Base-by-base conservation (phyloP, 2,329 filamentous ascomycete genomes). In the Aspergillus ruber region DNA sequence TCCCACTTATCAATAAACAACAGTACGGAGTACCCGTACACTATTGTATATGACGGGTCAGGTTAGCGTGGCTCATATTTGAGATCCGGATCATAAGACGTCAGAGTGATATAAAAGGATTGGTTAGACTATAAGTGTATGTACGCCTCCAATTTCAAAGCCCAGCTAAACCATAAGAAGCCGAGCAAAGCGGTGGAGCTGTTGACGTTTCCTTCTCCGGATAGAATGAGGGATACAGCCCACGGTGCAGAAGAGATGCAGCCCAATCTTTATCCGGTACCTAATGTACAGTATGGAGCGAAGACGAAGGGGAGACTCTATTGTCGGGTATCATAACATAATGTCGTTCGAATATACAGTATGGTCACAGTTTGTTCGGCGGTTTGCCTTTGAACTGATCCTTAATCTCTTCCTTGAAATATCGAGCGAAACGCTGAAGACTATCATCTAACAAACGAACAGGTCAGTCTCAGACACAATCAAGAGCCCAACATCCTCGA, bases 321-420 rank as follows among this genome's bases (percentile, higher is more conserved):
- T 35, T 25, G 42, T 49, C 47, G 52, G 56, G 54, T 59, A 60
- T 60, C 51, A 51, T 50, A 42, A 46, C 42, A 48, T 44, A 39
- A 8, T 3, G 36, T 13, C 36, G 36, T 39, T 12, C 5, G 7
- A 10, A 12, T 39, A 12, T 21, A 20, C 10, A 18, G 10, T 5
- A 12, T 10, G 6, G 42, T 63, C 43, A 67, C 15, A 54, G 42
- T 44, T 64, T 65, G 38, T 62, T 64, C 27, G 57, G 56, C 12
- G 65, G 60, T 23, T 64, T 66, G 27, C 67, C 66, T 47, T 68
- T 71, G 36, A 70, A 56, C 42, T 71, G 70, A 41, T 68, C 66
- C 55, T 67, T 66, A 42, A 72, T 53, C 48, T 73, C 70, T 51
- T 73, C 69, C 55, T 63, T 70, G 56, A 73, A 73, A 43, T 69